Percentiles rank a stretch among this genome's conserved stretches.
phyloP scores from a whole-genome alignment of 2,329 filamentous ascomycete species.

The Gremmenia infestans region DNA sequence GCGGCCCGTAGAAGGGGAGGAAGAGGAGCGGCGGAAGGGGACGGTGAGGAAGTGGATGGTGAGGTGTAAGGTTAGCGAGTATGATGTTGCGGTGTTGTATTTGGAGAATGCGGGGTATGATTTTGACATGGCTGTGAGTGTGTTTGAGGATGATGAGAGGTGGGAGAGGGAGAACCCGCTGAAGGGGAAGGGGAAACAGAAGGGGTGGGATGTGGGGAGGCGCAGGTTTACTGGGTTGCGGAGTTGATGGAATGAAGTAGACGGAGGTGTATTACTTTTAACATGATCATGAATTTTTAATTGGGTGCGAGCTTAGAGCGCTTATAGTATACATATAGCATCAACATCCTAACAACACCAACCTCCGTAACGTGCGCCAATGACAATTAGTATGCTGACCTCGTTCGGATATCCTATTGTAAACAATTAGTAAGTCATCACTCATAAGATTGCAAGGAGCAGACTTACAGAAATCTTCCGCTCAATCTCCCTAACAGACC shows the following conservation, averaged over 20 bases:
- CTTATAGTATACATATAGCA: constrained; percentile 22
- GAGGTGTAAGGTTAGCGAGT: constrained; percentile 70
- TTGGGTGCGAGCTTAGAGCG: constrained; percentile 5
- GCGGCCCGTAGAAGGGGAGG: constrained; percentile 66
- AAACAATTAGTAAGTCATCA: constrained; percentile 16
- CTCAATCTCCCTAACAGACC: constrained; percentile 89
- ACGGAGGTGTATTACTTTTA: neutral
- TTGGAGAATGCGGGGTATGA: constrained; percentile 66
- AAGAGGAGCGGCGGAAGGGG: constrained; percentile 65
- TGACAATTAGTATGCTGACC: constrained; percentile 44
- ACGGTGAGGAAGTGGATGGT: constrained; percentile 76
- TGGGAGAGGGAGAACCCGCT: constrained; percentile 68
- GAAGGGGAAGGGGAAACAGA: constrained; percentile 41
- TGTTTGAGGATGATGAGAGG: constrained; percentile 65
- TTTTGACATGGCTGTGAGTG: constrained; percentile 56
- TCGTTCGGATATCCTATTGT: constrained; percentile 49
- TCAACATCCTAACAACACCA: neutral
- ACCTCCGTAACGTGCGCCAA: neutral
- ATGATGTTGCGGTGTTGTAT: constrained; percentile 69
- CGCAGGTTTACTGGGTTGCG: constrained; percentile 29
- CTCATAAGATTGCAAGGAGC: neutral
- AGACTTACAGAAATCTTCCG: constrained; percentile 74
- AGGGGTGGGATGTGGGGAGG: constrained; percentile 28
- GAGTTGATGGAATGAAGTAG: constrained; percentile 2
- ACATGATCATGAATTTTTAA: constrained; percentile 18